These are phyloP conservation scores for Boletus rufocinnamomeus DNA, from an alignment of 768 basidiomycete species.

Conservation along the genomic window DNA sequence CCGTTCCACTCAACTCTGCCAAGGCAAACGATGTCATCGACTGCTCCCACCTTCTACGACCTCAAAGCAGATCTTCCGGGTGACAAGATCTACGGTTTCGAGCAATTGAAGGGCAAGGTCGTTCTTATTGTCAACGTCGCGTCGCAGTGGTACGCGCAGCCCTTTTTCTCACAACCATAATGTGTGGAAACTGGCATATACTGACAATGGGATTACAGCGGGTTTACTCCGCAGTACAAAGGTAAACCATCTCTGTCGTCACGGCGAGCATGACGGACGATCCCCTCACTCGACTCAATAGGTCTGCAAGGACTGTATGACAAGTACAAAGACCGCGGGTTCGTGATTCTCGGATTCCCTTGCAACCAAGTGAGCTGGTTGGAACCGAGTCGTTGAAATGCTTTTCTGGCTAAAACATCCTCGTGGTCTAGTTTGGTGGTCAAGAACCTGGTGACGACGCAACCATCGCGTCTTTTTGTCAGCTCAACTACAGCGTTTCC, in stretches of 20 bases:
- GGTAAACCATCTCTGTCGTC: constrained; percentile 38
- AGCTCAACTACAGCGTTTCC: constrained; percentile 81
- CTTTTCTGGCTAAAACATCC: neutral
- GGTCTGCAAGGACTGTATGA: constrained; percentile 82
- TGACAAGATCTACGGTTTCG: constrained; percentile 59
- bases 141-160: constrained; percentile 55
- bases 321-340: constrained; percentile 73
- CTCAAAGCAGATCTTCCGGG: constrained; percentile 66
- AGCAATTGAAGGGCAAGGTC: constrained; percentile 72
- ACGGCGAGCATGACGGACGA: neutral
- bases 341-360: constrained; percentile 88
- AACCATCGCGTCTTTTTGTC: constrained; percentile 74
- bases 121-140: constrained; percentile 80
- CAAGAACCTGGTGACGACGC: constrained; percentile 86
- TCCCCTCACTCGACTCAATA: constrained; percentile 17
- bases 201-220: constrained; percentile 43
- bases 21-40: constrained; percentile 26
- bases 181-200: neutral
- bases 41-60: constrained; percentile 54
- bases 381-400: neutral
- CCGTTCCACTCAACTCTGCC: constrained; percentile 13
- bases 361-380: constrained; percentile 69
- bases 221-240: constrained; percentile 83
- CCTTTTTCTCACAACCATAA: neutral
- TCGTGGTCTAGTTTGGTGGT: constrained; percentile 61